Base-by-base conservation (phyloP, 805 yeast genomes). In the Candida sithepensis region DNA sequence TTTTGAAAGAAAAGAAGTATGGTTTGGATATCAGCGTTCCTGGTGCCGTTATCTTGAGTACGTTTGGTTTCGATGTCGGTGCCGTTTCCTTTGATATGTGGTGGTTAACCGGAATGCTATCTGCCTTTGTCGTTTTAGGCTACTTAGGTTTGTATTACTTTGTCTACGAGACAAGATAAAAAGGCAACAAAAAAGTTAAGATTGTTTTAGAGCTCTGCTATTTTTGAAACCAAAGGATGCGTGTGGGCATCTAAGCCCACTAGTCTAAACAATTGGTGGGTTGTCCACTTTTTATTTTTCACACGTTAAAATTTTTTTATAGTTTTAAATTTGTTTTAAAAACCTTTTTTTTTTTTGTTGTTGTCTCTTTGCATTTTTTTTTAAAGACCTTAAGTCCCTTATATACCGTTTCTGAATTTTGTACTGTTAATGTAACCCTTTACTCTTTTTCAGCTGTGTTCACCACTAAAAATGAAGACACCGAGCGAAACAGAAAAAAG, bases 1-100 rank as follows among this genome's bases (percentile, higher is more conserved):
- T 88, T 13, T 73, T 94, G 57, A 81, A 80, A 53, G 99, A 94
- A 63, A 84, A 81, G 63, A 94, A 94, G 67, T 92, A 85, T 60
- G 99, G 99, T 0, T 75, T 94, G 39, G 86, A 91, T 40, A 92
- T 94, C 57, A 96, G 90, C 66, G 95, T 94, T 14, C 99, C 99
- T 0, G 99, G 99, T 10, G 98, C 99, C 2, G 95, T 96, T 1
- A 94, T 94, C 47, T 74, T 94, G 56, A 87, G 96, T 56, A 89
- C 98, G 0, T 94, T 94, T 71, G 99, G 99, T 0, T 94, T 94
- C 65, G 79, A 88, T 54, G 92, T 88, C 13, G 80, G 82, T 21
- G 94, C 91, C 2, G 77, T 87, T 45, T 67, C 79, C 66, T 71
- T 72, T 32, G 98, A 94, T 64, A 74, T 84, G 24, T 63, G 74